Conservation (phyloP, 306 rosid species). For the Acacia melanoxylon region DNA sequence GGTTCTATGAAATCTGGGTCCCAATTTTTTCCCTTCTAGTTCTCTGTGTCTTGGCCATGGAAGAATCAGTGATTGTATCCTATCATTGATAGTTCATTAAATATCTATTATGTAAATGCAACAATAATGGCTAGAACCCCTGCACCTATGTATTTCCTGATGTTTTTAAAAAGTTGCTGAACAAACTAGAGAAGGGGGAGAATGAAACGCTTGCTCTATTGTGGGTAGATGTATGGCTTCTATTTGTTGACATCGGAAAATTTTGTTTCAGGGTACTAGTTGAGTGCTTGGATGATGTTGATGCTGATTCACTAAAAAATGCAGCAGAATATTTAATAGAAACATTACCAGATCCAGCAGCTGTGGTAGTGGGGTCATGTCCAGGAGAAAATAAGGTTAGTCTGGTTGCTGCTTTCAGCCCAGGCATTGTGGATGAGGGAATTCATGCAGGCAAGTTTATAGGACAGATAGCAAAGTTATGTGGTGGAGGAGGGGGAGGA, state of each 20-base stretch:
- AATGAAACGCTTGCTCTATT: background rate
- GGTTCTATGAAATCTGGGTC: background rate
- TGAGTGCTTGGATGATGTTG: constrained; percentile 78
- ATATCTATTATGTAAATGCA: constrained; percentile 24
- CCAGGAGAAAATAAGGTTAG: constrained; percentile 92
- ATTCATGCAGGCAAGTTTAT: constrained; percentile 92
- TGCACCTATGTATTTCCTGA: background rate
- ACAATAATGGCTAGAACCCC: constrained; percentile 12
- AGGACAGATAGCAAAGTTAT: constrained; percentile 83
- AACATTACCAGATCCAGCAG: constrained; percentile 81
- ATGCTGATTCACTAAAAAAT: constrained; percentile 80
- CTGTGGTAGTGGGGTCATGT: constrained; percentile 82
- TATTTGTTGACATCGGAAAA: constrained; percentile 18
- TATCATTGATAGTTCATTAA: background rate
- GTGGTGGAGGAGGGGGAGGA: constrained; percentile 98
- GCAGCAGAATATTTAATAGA: constrained; percentile 83
- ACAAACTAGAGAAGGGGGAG: background rate
- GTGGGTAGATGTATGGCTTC: constrained; percentile 5
- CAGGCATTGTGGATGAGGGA: constrained; percentile 71
- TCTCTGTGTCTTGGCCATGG: background rate
- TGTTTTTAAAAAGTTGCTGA: background rate
- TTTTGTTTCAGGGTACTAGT: constrained; percentile 67
- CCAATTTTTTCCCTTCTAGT: background rate
- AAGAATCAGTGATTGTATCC: constrained; percentile 6
- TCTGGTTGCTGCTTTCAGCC: constrained; percentile 91